These are phyloP conservation scores for Boeremia lycopersici DNA, from an alignment of 2,329 filamentous ascomycete species.

Conservation along the genomic window DNA sequence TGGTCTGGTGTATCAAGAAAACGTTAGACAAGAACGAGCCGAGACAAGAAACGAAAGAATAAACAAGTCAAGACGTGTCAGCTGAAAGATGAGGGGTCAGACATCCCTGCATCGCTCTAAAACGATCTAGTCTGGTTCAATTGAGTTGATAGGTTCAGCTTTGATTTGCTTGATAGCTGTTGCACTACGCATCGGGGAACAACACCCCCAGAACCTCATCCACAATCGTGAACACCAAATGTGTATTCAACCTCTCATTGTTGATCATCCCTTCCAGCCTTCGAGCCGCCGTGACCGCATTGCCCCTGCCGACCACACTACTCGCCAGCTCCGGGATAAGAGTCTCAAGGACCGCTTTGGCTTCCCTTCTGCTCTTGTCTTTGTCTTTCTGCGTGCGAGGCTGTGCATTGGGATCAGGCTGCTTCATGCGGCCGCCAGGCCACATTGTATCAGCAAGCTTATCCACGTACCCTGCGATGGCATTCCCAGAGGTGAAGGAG, in stretches of 20 bases:
- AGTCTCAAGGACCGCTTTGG: conserved; percentile 85
- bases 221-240: conserved; percentile 57
- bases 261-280: conserved; percentile 91
- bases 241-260: conserved; percentile 79
- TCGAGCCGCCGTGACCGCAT: conserved; percentile 87
- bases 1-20: too few species aligned
- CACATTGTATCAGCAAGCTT: conserved; percentile 79
- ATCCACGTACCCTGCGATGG: conserved; percentile 75
- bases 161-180: background rate
- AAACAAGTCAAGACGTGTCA: too few species aligned
- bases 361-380: conserved; percentile 80
- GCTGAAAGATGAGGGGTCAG: too few species aligned
- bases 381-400: conserved; percentile 74
- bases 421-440: conserved; percentile 68
- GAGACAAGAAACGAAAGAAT: too few species aligned
- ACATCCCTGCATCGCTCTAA: too few species aligned
- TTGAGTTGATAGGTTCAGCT: too few species aligned
- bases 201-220: conserved; percentile 56
- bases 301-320: conserved; percentile 89
- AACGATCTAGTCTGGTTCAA: too few species aligned
- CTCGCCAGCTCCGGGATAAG: conserved; percentile 89
- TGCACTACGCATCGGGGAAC: conserved; percentile 43
- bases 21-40: too few species aligned
- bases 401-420: conserved; percentile 42
- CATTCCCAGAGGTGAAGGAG: conserved; percentile 75